These are phyloP conservation scores for Boletus reticulatus DNA, from an alignment of 768 basidiomycete species.

Conservation along the genomic window DNA sequence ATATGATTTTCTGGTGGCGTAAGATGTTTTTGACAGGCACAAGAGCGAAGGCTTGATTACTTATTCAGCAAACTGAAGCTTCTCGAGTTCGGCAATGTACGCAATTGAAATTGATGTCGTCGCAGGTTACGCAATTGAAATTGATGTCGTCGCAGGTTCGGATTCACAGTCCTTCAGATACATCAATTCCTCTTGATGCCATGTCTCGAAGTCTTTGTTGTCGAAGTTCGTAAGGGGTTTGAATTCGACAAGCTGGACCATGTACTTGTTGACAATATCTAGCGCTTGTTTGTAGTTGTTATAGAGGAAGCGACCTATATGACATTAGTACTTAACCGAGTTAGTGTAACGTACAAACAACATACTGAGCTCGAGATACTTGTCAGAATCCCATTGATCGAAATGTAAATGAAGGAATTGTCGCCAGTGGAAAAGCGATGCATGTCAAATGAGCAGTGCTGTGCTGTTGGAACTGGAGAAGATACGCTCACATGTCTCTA, in stretches of 20 bases:
- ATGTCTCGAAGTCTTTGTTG: background rate
- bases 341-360: background rate
- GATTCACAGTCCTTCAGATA: background rate
- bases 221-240: background rate
- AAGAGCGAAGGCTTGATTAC: background rate
- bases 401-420: background rate
- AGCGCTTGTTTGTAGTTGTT: background rate
- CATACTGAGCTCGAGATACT: background rate
- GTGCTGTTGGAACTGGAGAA: background rate
- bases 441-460: background rate
- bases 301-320: background rate
- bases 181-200: background rate
- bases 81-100: background rate
- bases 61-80: background rate
- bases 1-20: background rate
- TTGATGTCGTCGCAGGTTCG: background rate
- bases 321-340: background rate
- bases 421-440: background rate
- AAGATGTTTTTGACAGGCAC: too few species aligned
- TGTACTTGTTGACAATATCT: background rate
- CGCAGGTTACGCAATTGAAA: too few species aligned
- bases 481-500: background rate
- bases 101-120: background rate
- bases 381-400: background rate
- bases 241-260: background rate